phyloP scores from a whole-genome alignment of 768 basidiomycete species.

The Russula sp. region DNA sequence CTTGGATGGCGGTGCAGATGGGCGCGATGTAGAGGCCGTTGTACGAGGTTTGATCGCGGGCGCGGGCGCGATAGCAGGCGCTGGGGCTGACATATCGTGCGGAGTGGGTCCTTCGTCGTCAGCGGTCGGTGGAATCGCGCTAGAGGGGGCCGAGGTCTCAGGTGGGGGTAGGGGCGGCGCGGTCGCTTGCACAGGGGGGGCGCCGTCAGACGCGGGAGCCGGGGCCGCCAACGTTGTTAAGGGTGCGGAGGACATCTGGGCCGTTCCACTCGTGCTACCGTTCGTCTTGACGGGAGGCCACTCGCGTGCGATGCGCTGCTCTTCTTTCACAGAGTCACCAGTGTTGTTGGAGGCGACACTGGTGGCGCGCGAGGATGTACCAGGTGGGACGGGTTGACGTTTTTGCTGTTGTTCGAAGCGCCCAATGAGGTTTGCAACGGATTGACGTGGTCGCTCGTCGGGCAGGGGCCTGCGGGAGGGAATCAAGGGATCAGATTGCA shows the following conservation, averaged over 20 bases:
- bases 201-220: background rate
- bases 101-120: background rate
- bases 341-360: constrained; percentile 61
- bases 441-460: constrained; percentile 81
- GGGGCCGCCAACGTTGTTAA: background rate
- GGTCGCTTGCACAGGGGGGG: background rate
- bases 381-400: constrained; percentile 40
- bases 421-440: constrained; percentile 87
- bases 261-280: background rate
- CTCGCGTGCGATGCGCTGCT: constrained; percentile 65
- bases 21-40: constrained; percentile 9
- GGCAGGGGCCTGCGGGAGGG: constrained; percentile 61
- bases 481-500: constrained; percentile 6
- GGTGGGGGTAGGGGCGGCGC: background rate
- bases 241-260: background rate
- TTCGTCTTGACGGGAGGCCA: constrained; percentile 49
- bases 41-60: constrained; percentile 18
- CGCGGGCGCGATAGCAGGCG: constrained; percentile 16
- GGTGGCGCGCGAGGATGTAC: constrained; percentile 44
- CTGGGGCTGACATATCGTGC: constrained; percentile 4
- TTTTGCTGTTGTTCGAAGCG: constrained; percentile 76
- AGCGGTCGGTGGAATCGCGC: background rate
- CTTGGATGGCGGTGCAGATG: background rate
- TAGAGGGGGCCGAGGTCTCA: background rate
- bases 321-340: constrained; percentile 60